These are phyloP conservation scores for Globisporangium takayamanum DNA, from an alignment of 352 stramenopile species.

Conservation along the genomic window DNA sequence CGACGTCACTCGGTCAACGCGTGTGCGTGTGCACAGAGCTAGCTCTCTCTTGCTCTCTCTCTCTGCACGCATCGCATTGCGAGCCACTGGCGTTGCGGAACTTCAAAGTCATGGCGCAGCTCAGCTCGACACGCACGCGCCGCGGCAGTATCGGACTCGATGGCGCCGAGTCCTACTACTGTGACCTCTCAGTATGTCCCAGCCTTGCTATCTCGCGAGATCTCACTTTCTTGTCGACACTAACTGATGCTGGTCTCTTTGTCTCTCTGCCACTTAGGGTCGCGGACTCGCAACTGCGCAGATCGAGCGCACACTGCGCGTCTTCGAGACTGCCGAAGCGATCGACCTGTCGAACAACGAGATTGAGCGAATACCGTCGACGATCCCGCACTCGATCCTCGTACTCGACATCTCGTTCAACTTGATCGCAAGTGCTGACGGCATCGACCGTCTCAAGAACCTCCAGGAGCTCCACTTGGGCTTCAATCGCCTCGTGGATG, in stretches of 20 bases:
- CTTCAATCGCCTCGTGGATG: conserved; percentile 60
- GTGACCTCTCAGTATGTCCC: conserved; percentile 46
- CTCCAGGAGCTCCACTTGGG: conserved; percentile 62
- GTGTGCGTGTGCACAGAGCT: no score
- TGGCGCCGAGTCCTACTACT: conserved; percentile 49
- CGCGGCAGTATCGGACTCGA: conserved; percentile 45
- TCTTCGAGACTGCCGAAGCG: conserved; percentile 54
- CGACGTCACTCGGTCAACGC: no score
- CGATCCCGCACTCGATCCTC: conserved; percentile 36
- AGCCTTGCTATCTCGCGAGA: background rate
- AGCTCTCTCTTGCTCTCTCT: no score
- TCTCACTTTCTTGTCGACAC: background rate
- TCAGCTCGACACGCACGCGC: conserved; percentile 11
- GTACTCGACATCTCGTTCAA: conserved; percentile 74
- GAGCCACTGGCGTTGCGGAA: no score
- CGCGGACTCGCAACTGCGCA: conserved; percentile 45
- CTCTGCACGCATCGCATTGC: no score
- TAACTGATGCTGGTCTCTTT: background rate
- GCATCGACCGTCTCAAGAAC: conserved; percentile 54
- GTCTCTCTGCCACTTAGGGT: conserved; percentile 20
- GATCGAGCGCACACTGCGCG: conserved; percentile 53
- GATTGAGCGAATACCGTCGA: conserved; percentile 48
- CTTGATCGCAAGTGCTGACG: conserved; percentile 29
- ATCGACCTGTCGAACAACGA: conserved; percentile 78
- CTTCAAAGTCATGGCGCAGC: background rate